Conservation (phyloP, 2,329 filamentous ascomycete genomes). For the Neofusicoccum parvum region DNA sequence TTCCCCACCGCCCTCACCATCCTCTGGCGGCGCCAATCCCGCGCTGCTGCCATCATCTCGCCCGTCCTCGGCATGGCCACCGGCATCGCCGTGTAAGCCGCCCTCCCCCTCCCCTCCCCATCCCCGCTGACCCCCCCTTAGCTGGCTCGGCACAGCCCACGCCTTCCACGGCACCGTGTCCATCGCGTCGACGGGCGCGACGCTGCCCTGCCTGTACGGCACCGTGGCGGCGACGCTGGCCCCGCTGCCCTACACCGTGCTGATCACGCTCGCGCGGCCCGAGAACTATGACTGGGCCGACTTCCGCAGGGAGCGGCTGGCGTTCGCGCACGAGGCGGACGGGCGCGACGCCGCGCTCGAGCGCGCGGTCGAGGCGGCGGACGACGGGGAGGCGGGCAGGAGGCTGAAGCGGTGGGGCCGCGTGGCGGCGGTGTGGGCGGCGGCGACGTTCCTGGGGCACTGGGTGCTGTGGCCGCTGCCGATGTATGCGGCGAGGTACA, state of each 20-base stretch:
- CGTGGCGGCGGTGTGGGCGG: conserved; percentile 45
- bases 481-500: conserved; percentile 56
- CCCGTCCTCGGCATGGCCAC: conserved; percentile 55
- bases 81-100: conserved; percentile 52
- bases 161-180: conserved; percentile 51
- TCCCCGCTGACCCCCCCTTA: too few species aligned
- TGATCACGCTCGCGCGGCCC: conserved; percentile 51
- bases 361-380: conserved; percentile 29
- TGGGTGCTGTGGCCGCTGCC: conserved; percentile 59
- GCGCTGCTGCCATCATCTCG: conserved; percentile 52
- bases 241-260: conserved; percentile 47
- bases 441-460: conserved; percentile 54
- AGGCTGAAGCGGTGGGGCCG: conserved; percentile 49
- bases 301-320: conserved; percentile 30
- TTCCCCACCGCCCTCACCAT: conserved; percentile 58
- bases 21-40: conserved; percentile 55
- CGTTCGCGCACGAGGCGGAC: conserved; percentile 33
- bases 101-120: too few species aligned
- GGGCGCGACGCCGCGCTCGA: conserved; percentile 23
- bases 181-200: conserved; percentile 51
- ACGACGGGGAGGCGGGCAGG: conserved; percentile 26
- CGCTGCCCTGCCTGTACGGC: conserved; percentile 56
- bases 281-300: conserved; percentile 47
- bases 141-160: conserved; percentile 52
- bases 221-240: conserved; percentile 53